phyloP scores from a whole-genome alignment of 2,329 filamentous ascomycete genomes.

The Calonectria pseudoreteaudii region DNA sequence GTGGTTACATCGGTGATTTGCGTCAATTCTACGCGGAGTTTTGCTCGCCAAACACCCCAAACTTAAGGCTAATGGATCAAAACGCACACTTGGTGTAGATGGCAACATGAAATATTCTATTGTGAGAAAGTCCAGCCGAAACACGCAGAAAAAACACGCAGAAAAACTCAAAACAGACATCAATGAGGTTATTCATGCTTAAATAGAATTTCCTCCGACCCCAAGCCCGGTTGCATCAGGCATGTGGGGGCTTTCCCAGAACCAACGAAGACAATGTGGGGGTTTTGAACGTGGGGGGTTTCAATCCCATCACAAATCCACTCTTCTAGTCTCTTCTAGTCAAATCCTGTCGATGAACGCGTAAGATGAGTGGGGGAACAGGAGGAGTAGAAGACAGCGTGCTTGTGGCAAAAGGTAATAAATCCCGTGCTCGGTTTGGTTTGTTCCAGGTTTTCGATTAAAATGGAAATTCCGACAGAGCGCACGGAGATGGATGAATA shows the following conservation, averaged over 20 bases:
- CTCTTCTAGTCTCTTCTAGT: neutral
- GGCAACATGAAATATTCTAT: neutral
- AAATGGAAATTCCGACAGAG: neutral
- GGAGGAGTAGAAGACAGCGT: neutral
- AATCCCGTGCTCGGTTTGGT: neutral
- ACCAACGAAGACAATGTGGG: neutral
- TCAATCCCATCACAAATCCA: neutral
- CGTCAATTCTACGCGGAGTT: neutral
- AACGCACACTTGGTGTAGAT: neutral
- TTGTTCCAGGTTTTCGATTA: neutral
- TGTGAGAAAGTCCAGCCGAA: neutral
- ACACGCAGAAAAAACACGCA: neutral
- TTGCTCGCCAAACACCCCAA: neutral
- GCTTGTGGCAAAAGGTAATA: neutral
- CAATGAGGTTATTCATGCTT: neutral
- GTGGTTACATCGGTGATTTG: neutral
- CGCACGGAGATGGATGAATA: neutral
- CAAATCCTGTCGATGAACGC: neutral
- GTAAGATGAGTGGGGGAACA: neutral
- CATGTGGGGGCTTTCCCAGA: neutral
- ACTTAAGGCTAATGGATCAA: neutral
- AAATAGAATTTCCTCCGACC: neutral
- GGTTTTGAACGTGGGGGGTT: neutral
- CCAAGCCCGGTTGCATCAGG: neutral
- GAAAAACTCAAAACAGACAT: neutral